Percentiles rank a stretch among this genome's conserved stretches.
Evolutionary conservation across 169 alveolate genomes (phyloP).

Genomic region (Prorocentrum cordatum): DNA sequence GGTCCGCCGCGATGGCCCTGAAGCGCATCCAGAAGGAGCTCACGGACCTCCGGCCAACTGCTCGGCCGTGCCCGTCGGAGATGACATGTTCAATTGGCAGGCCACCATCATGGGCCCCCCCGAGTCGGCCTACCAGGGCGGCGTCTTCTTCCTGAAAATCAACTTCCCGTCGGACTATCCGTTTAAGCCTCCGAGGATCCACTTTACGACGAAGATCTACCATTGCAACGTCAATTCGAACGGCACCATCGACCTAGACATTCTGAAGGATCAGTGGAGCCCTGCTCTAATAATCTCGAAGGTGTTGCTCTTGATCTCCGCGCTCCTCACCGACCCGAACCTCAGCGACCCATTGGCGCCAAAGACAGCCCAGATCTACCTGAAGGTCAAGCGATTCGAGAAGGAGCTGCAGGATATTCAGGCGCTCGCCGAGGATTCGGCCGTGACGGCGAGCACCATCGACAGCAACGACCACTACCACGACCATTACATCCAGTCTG

Average conservation of each 20-base stretch:
- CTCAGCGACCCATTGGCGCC: slow-evolving; percentile 74
- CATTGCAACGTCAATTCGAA: slow-evolving; percentile 94
- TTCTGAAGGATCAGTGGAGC: slow-evolving; percentile 96
- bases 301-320: slow-evolving; percentile 92
- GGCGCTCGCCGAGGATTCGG: too few relatives aligned
- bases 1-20: too few relatives aligned
- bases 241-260: slow-evolving; percentile 93
- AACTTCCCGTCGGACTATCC: slow-evolving; percentile 99
- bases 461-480: too few relatives aligned
- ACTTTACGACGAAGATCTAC: slow-evolving; percentile 95
- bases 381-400: too few relatives aligned
- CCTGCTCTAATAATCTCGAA: slow-evolving; percentile 98
- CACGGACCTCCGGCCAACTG: slow-evolving; percentile 98
- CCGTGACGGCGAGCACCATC: too few relatives aligned
- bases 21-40: too few relatives aligned
- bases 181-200: slow-evolving; percentile 98
- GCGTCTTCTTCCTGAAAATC: slow-evolving; percentile 94
- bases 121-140: slow-evolving; percentile 91
- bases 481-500: too few relatives aligned
- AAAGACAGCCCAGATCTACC: background rate
- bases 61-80: slow-evolving; percentile 96
- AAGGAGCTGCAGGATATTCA: too few relatives aligned
- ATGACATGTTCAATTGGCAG: slow-evolving; percentile 97
- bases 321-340: slow-evolving; percentile 96
- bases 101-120: slow-evolving; percentile 90